phyloP scores from a whole-genome alignment of 345 rosid genomes.

The Eucalyptus pauciflora region DNA sequence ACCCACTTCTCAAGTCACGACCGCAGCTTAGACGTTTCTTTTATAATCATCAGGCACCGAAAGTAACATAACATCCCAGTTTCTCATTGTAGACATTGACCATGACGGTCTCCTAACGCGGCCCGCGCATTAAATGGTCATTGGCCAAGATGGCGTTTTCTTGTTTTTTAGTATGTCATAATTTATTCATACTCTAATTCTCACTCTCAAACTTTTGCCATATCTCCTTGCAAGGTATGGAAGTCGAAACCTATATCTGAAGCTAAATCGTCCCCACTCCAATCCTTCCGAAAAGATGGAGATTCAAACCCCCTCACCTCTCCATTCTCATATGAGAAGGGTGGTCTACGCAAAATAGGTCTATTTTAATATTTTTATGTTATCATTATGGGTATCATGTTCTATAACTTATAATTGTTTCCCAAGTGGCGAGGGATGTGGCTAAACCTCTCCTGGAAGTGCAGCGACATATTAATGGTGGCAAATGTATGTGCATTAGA shows the following conservation, averaged over 20 bases:
- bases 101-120: neutral
- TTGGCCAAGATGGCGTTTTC: neutral
- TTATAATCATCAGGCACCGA: neutral
- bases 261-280: accelerated
- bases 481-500: neutral
- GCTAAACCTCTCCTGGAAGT: neutral
- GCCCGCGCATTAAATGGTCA: neutral
- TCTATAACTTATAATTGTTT: neutral
- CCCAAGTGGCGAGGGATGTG: neutral
- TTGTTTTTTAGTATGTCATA: no score
- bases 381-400: neutral
- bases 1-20: neutral
- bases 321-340: no score
- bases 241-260: accelerated
- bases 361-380: neutral
- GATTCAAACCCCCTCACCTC: no score
- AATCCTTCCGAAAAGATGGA: accelerated
- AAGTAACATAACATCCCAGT: neutral
- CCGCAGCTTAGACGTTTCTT: neutral
- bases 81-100: neutral
- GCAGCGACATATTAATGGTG: neutral
- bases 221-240: accelerated
- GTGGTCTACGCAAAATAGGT: neutral
- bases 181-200: accelerated
- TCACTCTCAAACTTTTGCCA: accelerated